Percentiles rank a stretch among this genome's conserved stretches.
phyloP scores from a whole-genome alignment of 352 stramenopile genomes.

The Plasmopara muralis region DNA sequence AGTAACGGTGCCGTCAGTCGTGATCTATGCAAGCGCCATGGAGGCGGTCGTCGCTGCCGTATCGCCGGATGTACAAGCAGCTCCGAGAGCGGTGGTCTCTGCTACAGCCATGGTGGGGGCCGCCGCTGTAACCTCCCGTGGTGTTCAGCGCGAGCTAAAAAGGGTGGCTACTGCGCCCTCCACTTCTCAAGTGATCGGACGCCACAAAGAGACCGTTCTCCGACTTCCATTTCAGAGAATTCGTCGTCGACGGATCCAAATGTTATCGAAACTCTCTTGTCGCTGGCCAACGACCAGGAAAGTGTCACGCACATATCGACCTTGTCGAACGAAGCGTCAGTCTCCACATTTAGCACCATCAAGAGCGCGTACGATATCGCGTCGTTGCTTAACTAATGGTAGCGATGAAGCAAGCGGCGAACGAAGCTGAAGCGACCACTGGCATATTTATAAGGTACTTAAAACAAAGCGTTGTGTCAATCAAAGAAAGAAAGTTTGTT shows the following conservation, averaged over 20 bases:
- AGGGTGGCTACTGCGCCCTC: slow-evolving; percentile 58
- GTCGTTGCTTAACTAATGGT: slow-evolving; percentile 43
- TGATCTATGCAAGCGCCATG: slow-evolving; percentile 77
- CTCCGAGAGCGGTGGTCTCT: slow-evolving; percentile 63
- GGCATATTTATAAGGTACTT: slow-evolving; percentile 21
- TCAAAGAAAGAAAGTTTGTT: too few relatives aligned
- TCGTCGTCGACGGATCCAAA: slow-evolving; percentile 19
- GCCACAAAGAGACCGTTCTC: slow-evolving; percentile 6
- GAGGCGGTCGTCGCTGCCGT: slow-evolving; percentile 59
- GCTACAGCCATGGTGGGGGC: slow-evolving; percentile 70
- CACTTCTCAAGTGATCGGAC: slow-evolving; percentile 39
- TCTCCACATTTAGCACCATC: slow-evolving; percentile 1
- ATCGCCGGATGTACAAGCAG: slow-evolving; percentile 65
- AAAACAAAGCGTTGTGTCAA: neutral
- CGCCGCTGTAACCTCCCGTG: slow-evolving; percentile 58
- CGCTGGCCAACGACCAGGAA: slow-evolving; percentile 39
- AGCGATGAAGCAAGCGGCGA: neutral
- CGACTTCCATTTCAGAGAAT: slow-evolving; percentile 8
- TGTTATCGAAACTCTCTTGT: slow-evolving; percentile 59
- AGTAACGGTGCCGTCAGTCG: slow-evolving; percentile 70
- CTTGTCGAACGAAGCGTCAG: slow-evolving; percentile 5
- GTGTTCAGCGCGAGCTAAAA: slow-evolving; percentile 71
- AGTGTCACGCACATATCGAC: slow-evolving; percentile 3
- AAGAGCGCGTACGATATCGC: slow-evolving; percentile 41
- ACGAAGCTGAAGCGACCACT: slow-evolving; percentile 6